phyloP scores from a whole-genome alignment of 768 basidiomycete species.

The Termitomyces eurrhizus region DNA sequence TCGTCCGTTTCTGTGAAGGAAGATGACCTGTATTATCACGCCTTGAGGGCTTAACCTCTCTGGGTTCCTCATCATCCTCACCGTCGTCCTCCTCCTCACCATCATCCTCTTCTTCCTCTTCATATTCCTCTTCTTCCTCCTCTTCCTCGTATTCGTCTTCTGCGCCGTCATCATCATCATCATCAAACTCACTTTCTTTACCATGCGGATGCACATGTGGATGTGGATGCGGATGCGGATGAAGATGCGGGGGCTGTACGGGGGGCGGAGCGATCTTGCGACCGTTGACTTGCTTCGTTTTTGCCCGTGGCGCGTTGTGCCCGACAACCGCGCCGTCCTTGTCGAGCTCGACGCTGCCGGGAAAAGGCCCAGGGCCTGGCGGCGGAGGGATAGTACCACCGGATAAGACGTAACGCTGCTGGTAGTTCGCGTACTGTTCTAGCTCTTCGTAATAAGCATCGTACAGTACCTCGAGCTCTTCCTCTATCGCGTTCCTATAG shows the following conservation, averaged over 20 bases:
- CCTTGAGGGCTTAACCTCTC: conserved; percentile 13
- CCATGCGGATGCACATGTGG: conserved; percentile 51
- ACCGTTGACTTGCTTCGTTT: conserved; percentile 15
- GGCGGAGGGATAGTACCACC: conserved; percentile 89
- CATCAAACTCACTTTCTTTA: conserved; percentile 69
- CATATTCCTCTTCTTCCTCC: conserved; percentile 37
- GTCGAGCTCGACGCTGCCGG: conserved; percentile 95
- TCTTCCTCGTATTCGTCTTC: conserved; percentile 39
- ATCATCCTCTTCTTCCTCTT: conserved; percentile 35
- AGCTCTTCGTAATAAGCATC: conserved; percentile 99
- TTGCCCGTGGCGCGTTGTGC: conserved; percentile 17
- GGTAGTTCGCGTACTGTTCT: conserved; percentile 97
- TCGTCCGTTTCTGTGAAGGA: conserved; percentile 18
- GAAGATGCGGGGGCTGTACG: conserved; percentile 19
- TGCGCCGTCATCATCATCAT: conserved; percentile 39
- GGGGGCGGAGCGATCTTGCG: conserved; percentile 16
- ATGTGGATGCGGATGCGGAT: conserved; percentile 37
- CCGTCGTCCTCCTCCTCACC: conserved; percentile 43
- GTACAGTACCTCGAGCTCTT: conserved; percentile 99
- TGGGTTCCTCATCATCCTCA: conserved; percentile 38
- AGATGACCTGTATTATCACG: conserved; percentile 15
- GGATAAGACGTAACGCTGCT: conserved; percentile 91
- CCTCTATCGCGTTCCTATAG: conserved; percentile 91
- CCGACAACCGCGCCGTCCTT: conserved; percentile 74
- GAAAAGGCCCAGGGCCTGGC: conserved; percentile 96